Conservation (phyloP, 148 eudicot species). For the Chenopodium album region DNA sequence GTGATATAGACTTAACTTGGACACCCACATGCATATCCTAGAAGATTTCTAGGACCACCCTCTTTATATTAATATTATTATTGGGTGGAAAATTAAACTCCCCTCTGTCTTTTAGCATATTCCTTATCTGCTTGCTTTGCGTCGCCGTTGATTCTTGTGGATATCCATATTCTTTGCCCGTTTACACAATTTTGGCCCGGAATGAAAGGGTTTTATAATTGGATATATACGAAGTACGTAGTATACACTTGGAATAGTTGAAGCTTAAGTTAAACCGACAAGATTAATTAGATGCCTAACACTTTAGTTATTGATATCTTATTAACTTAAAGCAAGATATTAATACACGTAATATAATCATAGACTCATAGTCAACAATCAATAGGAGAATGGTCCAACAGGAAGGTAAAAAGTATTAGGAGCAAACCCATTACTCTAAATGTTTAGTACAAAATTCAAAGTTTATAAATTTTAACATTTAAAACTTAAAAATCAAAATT, state of each 20-base stretch:
- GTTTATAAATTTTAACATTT: no score
- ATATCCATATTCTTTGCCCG: background rate
- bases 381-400: background rate
- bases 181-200: background rate
- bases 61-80: background rate
- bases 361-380: no score
- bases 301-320: background rate
- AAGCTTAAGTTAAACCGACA: background rate
- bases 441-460: no score
- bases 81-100: background rate
- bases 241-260: background rate
- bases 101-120: constrained; percentile 21
- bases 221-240: background rate
- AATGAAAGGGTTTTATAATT: background rate
- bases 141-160: no score
- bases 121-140: background rate
- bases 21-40: constrained; percentile 25
- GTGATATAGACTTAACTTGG: constrained; percentile 15
- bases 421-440: no score
- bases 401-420: background rate
- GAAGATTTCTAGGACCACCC: constrained; percentile 20
- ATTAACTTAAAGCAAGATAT: background rate
- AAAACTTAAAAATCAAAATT: no score
- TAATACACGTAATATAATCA: background rate
- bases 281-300: background rate